phyloP scores from a whole-genome alignment of 805 yeast genomes.

The Metschnikowia baotianmanensis region DNA sequence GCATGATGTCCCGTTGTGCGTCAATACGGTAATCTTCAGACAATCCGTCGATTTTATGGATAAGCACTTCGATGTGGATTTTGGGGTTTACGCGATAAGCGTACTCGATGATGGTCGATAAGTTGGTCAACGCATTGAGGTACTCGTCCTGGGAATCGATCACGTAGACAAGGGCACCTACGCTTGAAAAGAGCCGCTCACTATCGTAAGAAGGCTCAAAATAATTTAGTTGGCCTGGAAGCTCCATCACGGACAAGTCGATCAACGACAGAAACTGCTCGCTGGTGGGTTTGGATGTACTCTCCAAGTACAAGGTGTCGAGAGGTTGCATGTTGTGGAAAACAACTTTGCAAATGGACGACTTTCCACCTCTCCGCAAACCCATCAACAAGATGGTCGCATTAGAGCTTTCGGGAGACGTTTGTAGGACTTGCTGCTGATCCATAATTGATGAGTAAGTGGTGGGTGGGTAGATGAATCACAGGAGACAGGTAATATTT shows the following conservation, averaged over 20 bases:
- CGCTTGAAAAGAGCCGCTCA: constrained; percentile 70
- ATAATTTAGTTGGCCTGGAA: constrained; percentile 90
- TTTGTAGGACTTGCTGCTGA: constrained; percentile 6
- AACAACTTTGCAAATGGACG: constrained; percentile 92
- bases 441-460: constrained; percentile 2
- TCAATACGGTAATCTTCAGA: constrained; percentile 92
- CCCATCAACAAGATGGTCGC: constrained; percentile 92
- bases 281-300: constrained; percentile 84
- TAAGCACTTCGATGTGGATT: constrained; percentile 86
- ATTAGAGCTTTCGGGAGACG: constrained; percentile 33
- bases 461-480: no score
- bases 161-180: constrained; percentile 90
- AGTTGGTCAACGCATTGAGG: constrained; percentile 82
- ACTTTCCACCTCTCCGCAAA: constrained; percentile 84
- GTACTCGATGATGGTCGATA: constrained; percentile 83
- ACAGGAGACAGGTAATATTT: no score
- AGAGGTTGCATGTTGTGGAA: constrained; percentile 96
- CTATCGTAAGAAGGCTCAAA: constrained; percentile 84
- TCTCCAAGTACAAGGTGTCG: constrained; percentile 86
- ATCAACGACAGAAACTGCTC: constrained; percentile 82
- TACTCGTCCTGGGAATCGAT: constrained; percentile 96
- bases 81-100: constrained; percentile 82
- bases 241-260: constrained; percentile 85
- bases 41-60: constrained; percentile 94
- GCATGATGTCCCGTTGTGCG: constrained; percentile 95